These are phyloP conservation scores for Sporothrix sp. DNA, from an alignment of 2,329 filamentous ascomycete species.

Conservation along the genomic window DNA sequence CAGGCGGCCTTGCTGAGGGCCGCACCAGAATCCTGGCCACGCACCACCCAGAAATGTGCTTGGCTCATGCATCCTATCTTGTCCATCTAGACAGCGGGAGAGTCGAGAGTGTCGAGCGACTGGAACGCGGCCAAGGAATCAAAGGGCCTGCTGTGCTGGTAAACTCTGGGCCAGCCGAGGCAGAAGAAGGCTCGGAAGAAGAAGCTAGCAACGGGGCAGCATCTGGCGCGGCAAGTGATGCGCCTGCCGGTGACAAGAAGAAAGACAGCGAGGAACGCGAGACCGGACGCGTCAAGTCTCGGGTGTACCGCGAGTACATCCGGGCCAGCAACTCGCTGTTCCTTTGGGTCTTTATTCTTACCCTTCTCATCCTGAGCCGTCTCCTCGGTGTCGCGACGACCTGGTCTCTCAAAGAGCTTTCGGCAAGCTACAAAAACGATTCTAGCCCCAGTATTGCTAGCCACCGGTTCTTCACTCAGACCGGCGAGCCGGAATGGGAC, in stretches of 20 bases:
- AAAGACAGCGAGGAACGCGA: slow-evolving; percentile 23
- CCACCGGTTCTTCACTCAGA: slow-evolving; percentile 12
- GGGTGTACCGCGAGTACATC: slow-evolving; percentile 27
- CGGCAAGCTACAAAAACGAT: slow-evolving; percentile 20
- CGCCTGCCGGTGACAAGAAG: slow-evolving; percentile 8
- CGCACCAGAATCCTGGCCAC: slow-evolving; percentile 57
- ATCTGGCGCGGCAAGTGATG: slow-evolving; percentile 1
- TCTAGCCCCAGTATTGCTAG: neutral
- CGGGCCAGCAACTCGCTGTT: slow-evolving; percentile 22
- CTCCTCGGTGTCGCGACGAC: slow-evolving; percentile 22
- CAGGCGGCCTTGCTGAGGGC: slow-evolving; percentile 38
- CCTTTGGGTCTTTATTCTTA: slow-evolving; percentile 22
- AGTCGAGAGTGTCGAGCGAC: slow-evolving; percentile 19
- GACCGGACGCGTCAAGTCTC: slow-evolving; percentile 26
- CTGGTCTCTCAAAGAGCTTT: slow-evolving; percentile 28
- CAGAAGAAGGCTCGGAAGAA: neutral
- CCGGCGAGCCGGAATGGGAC: slow-evolving; percentile 8
- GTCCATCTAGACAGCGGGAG: slow-evolving; percentile 24
- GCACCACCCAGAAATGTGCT: slow-evolving; percentile 32
- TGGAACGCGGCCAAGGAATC: slow-evolving; percentile 7
- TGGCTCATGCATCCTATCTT: slow-evolving; percentile 23
- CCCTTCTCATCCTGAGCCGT: slow-evolving; percentile 21
- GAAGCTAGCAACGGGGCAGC: neutral
- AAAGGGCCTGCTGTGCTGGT: slow-evolving; percentile 11
- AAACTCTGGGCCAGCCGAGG: slow-evolving; percentile 10